Evolutionary conservation across 2,329 filamentous ascomycete genomes (phyloP).

Genomic region (Elsinoe ampelina): DNA sequence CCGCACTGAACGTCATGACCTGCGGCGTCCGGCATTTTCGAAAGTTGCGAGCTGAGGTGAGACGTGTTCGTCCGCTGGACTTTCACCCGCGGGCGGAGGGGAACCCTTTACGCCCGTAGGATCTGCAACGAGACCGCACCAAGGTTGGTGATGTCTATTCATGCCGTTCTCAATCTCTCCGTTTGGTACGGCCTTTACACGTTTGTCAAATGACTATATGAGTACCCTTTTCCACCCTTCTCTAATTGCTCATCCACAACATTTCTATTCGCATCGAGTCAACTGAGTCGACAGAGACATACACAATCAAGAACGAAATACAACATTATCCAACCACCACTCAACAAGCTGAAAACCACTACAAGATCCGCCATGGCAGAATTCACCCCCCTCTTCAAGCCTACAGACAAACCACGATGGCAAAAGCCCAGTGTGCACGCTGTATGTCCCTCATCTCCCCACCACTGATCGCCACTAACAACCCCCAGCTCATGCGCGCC

Average conservation of each 20-base stretch:
- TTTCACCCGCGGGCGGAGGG: background rate
- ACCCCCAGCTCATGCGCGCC: conserved; percentile 26
- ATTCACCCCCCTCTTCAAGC: conserved; percentile 7
- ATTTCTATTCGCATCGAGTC: no score
- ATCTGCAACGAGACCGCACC: background rate
- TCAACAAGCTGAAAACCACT: background rate
- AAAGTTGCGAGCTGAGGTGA: background rate
- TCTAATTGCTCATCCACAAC: no score
- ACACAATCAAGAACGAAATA: background rate
- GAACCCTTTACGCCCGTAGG: background rate
- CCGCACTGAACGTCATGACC: no score
- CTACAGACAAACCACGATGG: conserved; percentile 1
- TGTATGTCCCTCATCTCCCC: background rate
- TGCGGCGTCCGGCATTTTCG: no score
- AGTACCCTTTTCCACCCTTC: no score
- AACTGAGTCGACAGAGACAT: no score
- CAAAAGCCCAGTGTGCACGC: background rate
- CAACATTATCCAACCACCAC: background rate
- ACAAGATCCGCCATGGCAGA: background rate
- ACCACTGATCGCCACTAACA: background rate
- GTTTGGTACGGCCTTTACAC: background rate
- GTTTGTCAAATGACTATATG: no score
- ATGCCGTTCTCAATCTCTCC: background rate
- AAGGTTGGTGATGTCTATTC: background rate
- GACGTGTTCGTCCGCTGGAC: background rate